Base-by-base conservation (phyloP, 768 basidiomycete species). In the Botryobasidium botryosum region DNA sequence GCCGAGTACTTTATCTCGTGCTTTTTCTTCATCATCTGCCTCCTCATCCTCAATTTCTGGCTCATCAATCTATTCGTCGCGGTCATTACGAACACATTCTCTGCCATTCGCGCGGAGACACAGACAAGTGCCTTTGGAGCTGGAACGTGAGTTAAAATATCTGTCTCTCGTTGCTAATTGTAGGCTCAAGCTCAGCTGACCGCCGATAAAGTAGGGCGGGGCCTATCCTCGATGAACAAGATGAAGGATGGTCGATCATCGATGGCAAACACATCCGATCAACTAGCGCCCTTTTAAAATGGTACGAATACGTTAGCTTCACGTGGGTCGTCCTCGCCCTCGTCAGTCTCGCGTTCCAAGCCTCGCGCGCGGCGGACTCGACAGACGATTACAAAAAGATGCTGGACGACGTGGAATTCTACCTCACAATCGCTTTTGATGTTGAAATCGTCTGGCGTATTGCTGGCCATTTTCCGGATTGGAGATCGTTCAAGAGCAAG, bases 1-100 rank as follows among this genome's bases (percentile, higher is more conserved):
- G 68, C 90, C 0, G 92, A 97, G 56, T 91, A 79, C 61, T 84
- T 81, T 57, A 62, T 79, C n/a, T 84, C 87, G 1, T 79, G 72
- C 50, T 65, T 90, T 47, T 96, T 85, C 64, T 94, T 85, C 65
- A 78, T 96, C 49, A 62, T 76, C 25, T 78, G 77, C 44, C 65
- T 96, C 49, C 64, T 97, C 51, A 71, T 94, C 20, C 69, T 96
- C 53, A 92, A 96, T 60, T 86, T 94, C 58, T 87, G 85, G 85
- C 68, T 92, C 47, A 79, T 91, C 67, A 88, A 90, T 57, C 61
- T 94, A 35, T 82, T 91, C 57, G 85, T 94, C 45, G 90, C 91
- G 15, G 88, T 94, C n/a, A 91, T 92, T 50, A 86, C 87, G 24
- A 82, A 87, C 55, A 84, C 85, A 0, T 97, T 97, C 58, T 75